A percentile compares a stretch with the other conserved stretches of the same genome.
Conservation (phyloP, 768 basidiomycete genomes). For the Dioszegia hungarica region DNA sequence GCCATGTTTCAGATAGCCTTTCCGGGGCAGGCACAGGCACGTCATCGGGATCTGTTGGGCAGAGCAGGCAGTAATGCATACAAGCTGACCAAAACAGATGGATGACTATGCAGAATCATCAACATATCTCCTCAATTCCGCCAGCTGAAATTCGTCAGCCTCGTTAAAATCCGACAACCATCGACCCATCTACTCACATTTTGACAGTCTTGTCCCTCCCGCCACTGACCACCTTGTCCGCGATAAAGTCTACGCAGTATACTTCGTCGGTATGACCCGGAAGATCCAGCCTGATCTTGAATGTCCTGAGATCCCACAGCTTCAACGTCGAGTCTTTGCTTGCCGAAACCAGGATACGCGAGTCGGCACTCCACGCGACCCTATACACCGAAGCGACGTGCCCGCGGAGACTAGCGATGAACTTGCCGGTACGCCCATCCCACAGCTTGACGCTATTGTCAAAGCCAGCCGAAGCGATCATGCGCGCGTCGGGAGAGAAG, state of each 20-base stretch:
- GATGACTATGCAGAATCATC: too few relatives aligned
- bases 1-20: too few relatives aligned
- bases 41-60: too few relatives aligned
- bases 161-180: too few relatives aligned
- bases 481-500: conserved; percentile 88
- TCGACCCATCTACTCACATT: conserved; percentile 67
- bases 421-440: conserved; percentile 67
- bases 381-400: conserved; percentile 94
- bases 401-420: conserved; percentile 81
- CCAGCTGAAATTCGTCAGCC: too few relatives aligned
- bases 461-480: conserved; percentile 86
- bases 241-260: conserved; percentile 98
- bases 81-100: too few relatives aligned
- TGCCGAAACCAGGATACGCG: conserved; percentile 82
- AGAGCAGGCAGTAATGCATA: too few relatives aligned
- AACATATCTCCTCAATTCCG: too few relatives aligned
- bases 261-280: conserved; percentile 97
- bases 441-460: conserved; percentile 87
- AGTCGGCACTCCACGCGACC: conserved; percentile 91
- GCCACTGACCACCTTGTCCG: conserved; percentile 98
- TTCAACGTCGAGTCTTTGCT: conserved; percentile 96
- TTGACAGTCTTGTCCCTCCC: conserved; percentile 85
- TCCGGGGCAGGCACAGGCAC: too few relatives aligned
- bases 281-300: conserved; percentile 88
- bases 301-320: conserved; percentile 95